Base-by-base conservation (phyloP, 2,329 filamentous ascomycete species). In the Zarea fungicola region DNA sequence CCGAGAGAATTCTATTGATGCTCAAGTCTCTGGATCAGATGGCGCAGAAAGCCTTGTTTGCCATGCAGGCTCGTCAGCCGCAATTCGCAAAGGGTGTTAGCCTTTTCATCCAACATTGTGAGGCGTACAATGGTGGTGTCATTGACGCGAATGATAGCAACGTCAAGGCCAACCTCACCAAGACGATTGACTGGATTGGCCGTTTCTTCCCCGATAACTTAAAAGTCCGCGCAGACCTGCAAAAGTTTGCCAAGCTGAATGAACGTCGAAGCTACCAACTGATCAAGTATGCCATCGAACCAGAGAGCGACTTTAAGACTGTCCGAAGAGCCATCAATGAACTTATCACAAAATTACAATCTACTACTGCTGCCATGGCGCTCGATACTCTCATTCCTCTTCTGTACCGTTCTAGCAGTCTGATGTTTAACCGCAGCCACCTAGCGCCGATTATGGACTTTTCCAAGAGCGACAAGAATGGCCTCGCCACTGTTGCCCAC, bases 371-470 rank as follows among this genome's bases (percentile, higher is more conserved):
- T 47, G 67, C 80, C n/a, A 72, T 74, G 23, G 75, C 93, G 40
- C 70, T 95, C 4, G 89, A 95, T 29, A 95, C 89, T 0, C 65
- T 99, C 22, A 80, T 85, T 6, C 87, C 90, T 5, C 74, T 99
- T 14, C 72, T 97, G 5, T 96, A 95, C 63, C 83, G 89, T 36
- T 85, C 85, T 48, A 86, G 89, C 28, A 84, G 89, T 50, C 77
- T 99, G 54, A 80, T 96, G 56, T 96, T 95, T 71, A 99, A 96
- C 70, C 84, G 88, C 61, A 97, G 92, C 63, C 91, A 99, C 63
- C 83, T 99, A 16, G 83, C 91, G 3, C 84, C 89, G 1, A 92
- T 97, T 54, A 88, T 97, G 73, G 85, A 90, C 50, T 87, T 85
- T 60, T 90, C 91, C 10, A 85, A 89, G 59, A 91, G 83, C 9